Evolutionary conservation across 2,329 filamentous ascomycete species (phyloP), one percentile per base, ranked within the genome.

Genomic region (Ophiosphaerella korrae): DNA sequence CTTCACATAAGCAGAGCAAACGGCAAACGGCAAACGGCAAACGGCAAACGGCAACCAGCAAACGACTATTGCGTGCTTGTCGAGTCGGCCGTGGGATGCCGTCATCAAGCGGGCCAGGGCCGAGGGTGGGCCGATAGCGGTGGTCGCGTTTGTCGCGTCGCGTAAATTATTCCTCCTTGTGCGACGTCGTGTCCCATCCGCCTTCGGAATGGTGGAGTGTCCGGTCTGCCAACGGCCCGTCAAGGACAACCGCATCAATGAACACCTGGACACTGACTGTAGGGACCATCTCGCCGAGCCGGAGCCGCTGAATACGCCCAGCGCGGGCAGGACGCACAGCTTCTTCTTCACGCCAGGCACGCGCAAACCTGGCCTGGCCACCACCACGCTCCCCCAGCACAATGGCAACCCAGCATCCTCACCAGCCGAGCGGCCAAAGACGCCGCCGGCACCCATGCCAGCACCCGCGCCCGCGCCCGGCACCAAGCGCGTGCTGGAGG

Each of bases 241-340:
- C 64, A 87, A 84, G 58, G 77, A 87, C 59, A 77, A 78, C 67
- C 84, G 88, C 60, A 97, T 97, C 79, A 97, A 97, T 76, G 82
- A 82, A 61, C 93, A 97, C 74, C 85, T 97, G 69, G 94, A 97
- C 76, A 93, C 90, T 26, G 84, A 83, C 58, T 97, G 93, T 77
- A 74, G 83, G 53, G 80, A 78, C 32, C 87, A 87, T 69, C 72
- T 94, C 56, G 77, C 88, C 48, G 83, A 86, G 52, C 68, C 78
- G 61, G 59, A 54, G 3, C 35, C 32, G 3, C 38, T 66, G 13
- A 43, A 36, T 57, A 40, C 74, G 64, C 46, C 62, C 56, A 54
- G 67, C 43, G 64, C 71, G 9, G 71, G 73, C 21, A 78, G 74
- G 55, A 57, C 69, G 44, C 62, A 77, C 38, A 80, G 74, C 60